Percentiles rank a stretch among this genome's conserved stretches.
Evolutionary conservation across 1,284 basidiomycete species (phyloP).

Genomic region (Sanghuangporus sanghuang): DNA sequence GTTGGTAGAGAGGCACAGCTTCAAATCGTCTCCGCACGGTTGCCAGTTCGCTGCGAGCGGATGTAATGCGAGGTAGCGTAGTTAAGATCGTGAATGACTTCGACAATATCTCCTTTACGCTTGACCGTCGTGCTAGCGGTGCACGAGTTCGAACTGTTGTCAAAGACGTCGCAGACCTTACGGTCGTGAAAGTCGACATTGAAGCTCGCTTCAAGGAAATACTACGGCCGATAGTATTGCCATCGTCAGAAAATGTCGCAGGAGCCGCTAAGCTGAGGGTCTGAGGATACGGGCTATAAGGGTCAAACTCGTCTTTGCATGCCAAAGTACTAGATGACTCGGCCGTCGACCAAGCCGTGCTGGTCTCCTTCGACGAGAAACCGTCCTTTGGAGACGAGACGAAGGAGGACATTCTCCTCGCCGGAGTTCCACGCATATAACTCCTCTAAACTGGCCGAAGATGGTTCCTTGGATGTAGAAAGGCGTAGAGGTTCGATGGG

Average conservation of each 20-base stretch:
- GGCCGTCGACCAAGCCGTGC: neutral
- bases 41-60: constrained; percentile 10
- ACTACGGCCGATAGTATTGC: neutral
- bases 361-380: too few relatives aligned
- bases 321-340: neutral
- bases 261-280: neutral
- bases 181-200: neutral
- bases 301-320: neutral
- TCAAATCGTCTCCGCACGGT: neutral
- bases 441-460: too few relatives aligned
- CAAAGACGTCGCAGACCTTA: neutral
- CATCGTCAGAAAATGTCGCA: neutral
- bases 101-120: constrained; percentile 2
- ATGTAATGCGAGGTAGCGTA: constrained; percentile 10
- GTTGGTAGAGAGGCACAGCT: constrained; percentile 5
- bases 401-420: too few relatives aligned
- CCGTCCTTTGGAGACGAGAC: too few relatives aligned
- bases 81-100: constrained; percentile 6
- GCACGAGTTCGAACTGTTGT: neutral
- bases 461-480: too few relatives aligned
- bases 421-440: too few relatives aligned
- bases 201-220: neutral
- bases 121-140: neutral
- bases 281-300: neutral
- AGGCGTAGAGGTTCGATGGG: too few relatives aligned